Evolutionary conservation across 306 rosid genomes (phyloP).

Genomic region (Cucurbita pepo): DNA sequence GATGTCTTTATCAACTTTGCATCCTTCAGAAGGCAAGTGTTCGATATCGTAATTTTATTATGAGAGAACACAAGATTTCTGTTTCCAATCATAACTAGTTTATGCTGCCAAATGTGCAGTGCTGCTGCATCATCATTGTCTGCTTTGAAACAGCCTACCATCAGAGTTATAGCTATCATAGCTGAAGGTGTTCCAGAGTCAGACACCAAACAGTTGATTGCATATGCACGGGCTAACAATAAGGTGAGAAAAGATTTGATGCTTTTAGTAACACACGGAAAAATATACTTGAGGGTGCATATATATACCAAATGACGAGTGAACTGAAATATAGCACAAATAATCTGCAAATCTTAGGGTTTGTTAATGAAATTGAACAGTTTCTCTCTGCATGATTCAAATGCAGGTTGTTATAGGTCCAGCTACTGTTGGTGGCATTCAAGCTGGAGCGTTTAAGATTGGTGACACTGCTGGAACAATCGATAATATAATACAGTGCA

Average conservation of each 20-base stretch:
- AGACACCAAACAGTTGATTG: constrained; percentile 80
- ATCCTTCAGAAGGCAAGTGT: constrained; percentile 73
- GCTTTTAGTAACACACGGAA: background rate
- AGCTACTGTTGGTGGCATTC: constrained; percentile 98
- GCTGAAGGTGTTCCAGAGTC: constrained; percentile 99
- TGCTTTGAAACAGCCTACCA: constrained; percentile 88
- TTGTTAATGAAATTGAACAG: background rate
- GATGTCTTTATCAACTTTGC: constrained; percentile 98
- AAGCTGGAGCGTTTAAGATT: constrained; percentile 98
- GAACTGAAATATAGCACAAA: background rate
- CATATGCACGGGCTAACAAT: constrained; percentile 83
- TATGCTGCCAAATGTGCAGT: constrained; percentile 30
- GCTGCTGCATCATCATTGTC: constrained; percentile 92
- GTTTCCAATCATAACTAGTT: constrained; percentile 1
- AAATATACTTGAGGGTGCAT: background rate
- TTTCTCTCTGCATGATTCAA: background rate
- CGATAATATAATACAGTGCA: constrained; percentile 84
- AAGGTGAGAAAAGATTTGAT: constrained; percentile 35
- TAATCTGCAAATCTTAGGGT: background rate
- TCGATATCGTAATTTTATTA: background rate
- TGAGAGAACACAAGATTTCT: background rate
- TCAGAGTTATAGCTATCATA: constrained; percentile 90
- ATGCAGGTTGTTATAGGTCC: constrained; percentile 89
- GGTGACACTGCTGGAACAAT: constrained; percentile 99
- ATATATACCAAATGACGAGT: background rate